Evolutionary conservation across 148 eudicot species (phyloP), one percentile per base, ranked within the genome.

Genomic region (Vaccinium vitisidaea): DNA sequence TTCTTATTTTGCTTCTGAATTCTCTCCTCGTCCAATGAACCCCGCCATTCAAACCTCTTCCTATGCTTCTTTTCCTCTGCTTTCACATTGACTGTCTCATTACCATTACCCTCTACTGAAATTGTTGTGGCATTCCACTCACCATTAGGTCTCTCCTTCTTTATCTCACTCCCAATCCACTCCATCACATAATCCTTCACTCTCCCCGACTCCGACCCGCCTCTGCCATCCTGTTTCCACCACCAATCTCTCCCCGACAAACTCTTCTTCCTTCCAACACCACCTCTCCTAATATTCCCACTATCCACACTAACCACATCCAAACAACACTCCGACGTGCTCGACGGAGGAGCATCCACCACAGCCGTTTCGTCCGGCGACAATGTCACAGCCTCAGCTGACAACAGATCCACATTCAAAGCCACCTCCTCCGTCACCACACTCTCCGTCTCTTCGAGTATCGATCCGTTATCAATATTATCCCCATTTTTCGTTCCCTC

Each of bases 141-240:
- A 58, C 89, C 85, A 54, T 88, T 93, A 0, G 95, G 93, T 39
- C 95, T 93, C 80, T 94, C 98, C 83, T 96, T 94, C 84, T 89
- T 94, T 27, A 96, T 96, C 91, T 96, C 99, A 84, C 92, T 96
- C 85, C 98, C 95, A 82, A 96, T 93, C 98, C 98, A 96, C 87
- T 96, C 98, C 98, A 96, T 94, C 85, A 96, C 99, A 85, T 96
- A 96, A 76, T 95, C 98, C 86, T 95, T 95, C 15, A 94, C 91
- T 75, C 98, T 83, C 32, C 94, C 98, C 0, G 95, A 90, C 8
- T 94, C 96, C 0, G 91, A 91, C 30, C 94, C 94, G 1, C 87
- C 76, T 63, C 88, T 74, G 15, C 83, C 88, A 52, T 94, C 98
- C 88, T 95, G 98, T 80, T 94, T 95, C 98, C 98, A 95, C 98